Conservation (phyloP, 805 yeast genomes). For the Saccharomycopsis javanensis region DNA sequence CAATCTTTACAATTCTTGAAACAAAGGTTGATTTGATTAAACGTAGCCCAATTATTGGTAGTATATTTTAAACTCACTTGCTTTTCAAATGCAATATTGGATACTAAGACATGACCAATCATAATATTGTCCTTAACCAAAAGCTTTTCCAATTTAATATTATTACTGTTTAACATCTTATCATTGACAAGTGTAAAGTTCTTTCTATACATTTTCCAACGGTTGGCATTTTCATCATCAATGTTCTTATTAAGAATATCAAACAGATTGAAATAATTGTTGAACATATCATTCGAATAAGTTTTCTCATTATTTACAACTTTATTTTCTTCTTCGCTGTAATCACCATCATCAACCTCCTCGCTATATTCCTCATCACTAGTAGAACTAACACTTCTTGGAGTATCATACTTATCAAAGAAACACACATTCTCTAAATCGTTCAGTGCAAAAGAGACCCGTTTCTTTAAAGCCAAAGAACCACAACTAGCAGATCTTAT, state of each 20-base stretch:
- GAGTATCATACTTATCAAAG: conserved; percentile 18
- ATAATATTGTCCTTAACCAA: conserved; percentile 22
- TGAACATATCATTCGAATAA: not conserved
- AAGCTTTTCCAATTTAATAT: conserved; percentile 6
- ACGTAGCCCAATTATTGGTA: conserved; percentile 33
- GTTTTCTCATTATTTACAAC: not conserved
- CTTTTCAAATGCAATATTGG: conserved; percentile 34
- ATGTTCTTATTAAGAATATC: not conserved
- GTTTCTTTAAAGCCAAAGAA: conserved; percentile 9
- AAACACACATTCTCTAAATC: conserved; percentile 18
- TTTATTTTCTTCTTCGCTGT: conserved; percentile 9
- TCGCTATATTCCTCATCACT: conserved; percentile 12
- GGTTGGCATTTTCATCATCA: not conserved
- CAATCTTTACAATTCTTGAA: conserved; percentile 22
- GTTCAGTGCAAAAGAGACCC: conserved; percentile 16
- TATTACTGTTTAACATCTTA: not conserved
- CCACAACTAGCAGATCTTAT: not conserved
- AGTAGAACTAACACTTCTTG: conserved; percentile 16
- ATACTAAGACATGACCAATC: conserved; percentile 37
- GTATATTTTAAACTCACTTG: conserved; percentile 32
- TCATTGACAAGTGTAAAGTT: not conserved
- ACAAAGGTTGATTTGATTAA: conserved; percentile 32
- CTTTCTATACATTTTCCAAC: not conserved
- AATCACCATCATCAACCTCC: conserved; percentile 9
- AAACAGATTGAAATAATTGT: not conserved